Conservation (phyloP, 371 early-diverging fungal genomes). For the Mucor piriformis region DNA sequence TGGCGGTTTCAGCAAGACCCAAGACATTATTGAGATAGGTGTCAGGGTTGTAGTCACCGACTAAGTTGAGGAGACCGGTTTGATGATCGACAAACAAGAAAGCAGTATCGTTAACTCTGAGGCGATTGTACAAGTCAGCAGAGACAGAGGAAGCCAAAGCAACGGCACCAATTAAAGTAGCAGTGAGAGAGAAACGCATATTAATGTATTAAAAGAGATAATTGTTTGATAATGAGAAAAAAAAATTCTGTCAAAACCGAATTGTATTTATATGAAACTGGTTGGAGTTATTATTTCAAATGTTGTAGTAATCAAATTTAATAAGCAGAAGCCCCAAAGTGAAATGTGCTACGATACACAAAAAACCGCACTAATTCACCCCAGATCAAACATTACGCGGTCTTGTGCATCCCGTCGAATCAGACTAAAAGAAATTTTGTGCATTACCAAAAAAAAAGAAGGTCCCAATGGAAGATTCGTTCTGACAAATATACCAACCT, state of each 20-base stretch:
- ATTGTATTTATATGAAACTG: background rate
- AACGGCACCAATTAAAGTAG: slow-evolving; percentile 21
- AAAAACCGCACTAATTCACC: background rate
- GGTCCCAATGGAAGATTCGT: no score
- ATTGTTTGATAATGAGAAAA: background rate
- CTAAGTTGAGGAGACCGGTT: slow-evolving; percentile 32
- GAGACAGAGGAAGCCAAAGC: slow-evolving; percentile 17
- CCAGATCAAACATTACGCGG: no score
- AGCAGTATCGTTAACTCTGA: slow-evolving; percentile 22
- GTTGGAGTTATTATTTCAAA: no score
- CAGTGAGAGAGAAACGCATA: slow-evolving; percentile 25
- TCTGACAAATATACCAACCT: no score
- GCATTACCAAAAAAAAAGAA: no score
- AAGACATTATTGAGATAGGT: slow-evolving; percentile 28
- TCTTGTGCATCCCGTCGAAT: no score
- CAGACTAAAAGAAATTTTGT: no score
- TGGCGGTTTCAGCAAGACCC: slow-evolving; percentile 34
- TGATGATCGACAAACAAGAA: slow-evolving; percentile 37
- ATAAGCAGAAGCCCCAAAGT: no score
- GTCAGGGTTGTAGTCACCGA: slow-evolving; percentile 27
- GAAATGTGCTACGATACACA: no score
- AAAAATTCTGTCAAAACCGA: background rate
- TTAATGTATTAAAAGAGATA: background rate
- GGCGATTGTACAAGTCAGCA: slow-evolving; percentile 27
- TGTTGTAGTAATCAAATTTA: no score